Percentiles rank a stretch among this genome's conserved stretches.
These are phyloP conservation scores for Ophiostoma piceae DNA, from an alignment of 2,329 filamentous ascomycete species.

Conservation along the genomic window DNA sequence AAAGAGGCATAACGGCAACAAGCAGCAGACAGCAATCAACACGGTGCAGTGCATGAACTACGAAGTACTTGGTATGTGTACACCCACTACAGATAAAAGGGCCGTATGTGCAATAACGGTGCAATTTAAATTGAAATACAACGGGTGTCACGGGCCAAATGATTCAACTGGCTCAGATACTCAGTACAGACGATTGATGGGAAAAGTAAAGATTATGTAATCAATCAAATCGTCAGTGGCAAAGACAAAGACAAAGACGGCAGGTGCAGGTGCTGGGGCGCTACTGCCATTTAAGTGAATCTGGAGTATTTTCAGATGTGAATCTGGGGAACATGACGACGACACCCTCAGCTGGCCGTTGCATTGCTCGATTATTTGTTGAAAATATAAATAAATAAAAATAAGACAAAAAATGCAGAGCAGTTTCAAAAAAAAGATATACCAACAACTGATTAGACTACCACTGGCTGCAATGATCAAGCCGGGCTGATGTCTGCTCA, in stretches of 20 bases:
- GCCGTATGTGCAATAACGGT: not conserved
- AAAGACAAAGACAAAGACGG: too few relatives aligned
- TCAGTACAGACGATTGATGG: too few relatives aligned
- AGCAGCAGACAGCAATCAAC: not conserved
- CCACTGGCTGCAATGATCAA: not conserved
- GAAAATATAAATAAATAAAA: not conserved
- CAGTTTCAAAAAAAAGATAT: too few relatives aligned
- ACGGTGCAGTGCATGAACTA: slow-evolving; percentile 1
- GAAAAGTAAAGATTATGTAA: not conserved
- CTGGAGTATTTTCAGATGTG: not conserved
- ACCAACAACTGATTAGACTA: too few relatives aligned
- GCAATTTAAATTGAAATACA: not conserved
- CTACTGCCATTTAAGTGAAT: not conserved
- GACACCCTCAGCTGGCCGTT: not conserved
- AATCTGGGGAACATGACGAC: not conserved
- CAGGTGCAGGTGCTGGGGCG: not conserved
- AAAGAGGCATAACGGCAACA: not conserved
- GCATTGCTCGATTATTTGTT: too few relatives aligned
- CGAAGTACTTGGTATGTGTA: not conserved
- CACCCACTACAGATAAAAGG: not conserved
- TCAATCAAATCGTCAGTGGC: not conserved
- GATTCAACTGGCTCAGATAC: not conserved
- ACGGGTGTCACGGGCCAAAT: not conserved
- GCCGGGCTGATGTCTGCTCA: not conserved
- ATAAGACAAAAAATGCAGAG: not conserved